Base-by-base conservation (phyloP, 2,329 filamentous ascomycete species). In the Huntiella savannae region DNA sequence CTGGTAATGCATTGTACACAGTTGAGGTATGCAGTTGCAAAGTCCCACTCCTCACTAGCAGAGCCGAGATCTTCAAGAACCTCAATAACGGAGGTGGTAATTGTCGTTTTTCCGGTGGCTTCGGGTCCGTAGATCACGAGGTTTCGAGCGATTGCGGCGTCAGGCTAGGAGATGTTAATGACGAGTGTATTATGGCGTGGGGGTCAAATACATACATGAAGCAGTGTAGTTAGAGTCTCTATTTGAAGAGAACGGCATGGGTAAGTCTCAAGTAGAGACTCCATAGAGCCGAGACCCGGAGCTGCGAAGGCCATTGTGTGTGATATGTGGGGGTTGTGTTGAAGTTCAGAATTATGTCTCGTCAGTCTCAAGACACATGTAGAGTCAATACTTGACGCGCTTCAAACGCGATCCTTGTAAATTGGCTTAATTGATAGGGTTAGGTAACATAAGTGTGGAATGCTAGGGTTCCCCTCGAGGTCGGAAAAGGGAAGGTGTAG, bases 101-200 rank as follows among this genome's bases (percentile, higher is more conserved):
- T 70, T 41, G 74, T 73, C 32, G 77, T 83, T 63, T 96, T 96
- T 36, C 86, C 88, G 0, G 87, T 93, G 2, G 85, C 80, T 55
- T 87, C 78, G 28, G 86, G 75, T 43, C 91, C 91, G 59, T 96
- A 78, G 42, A 92, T 61, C 16, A 95, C 76, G 8, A 95, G 60
- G 50, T 82, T 82, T 8, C 75, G 67, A 48, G 81, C 82, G 48
- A 75, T 78, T 28, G 82, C 78, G n/a, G 78, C 68, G 40, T 65
- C 61, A 16, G 76, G 72, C 75, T 83, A 56, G 8, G 36, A 28
- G 6, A n/a, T 37, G 33, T 12, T 11, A 32, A 1, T 19, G 11
- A 7, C 11, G 13, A 10, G 42, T 40, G 13, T 15, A 16, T 12
- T 15, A 43, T 43, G 7, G 15, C 15, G 28, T 40, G 16, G n/a